Evolutionary conservation across 2,329 filamentous ascomycete genomes (phyloP), one percentile per base, ranked within the genome.

Genomic region (Xylaria sp.): DNA sequence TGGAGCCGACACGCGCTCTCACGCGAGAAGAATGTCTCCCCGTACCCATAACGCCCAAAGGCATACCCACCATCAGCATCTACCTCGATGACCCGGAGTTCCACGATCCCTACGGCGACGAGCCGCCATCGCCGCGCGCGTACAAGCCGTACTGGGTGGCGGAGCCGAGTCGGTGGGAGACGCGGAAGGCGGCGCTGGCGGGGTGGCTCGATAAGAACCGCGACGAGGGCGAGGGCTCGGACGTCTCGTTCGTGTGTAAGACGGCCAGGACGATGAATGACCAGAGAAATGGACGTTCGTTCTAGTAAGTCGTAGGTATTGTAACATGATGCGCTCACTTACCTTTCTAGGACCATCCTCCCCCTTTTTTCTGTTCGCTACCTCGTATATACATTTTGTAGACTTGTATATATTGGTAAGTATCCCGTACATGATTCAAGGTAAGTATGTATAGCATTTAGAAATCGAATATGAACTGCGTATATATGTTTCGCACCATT

Each of bases 171-270:
- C 52, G 42, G 0, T 37, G 49, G 50, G 50, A 58, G 3, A 7
- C 37, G 1, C 19, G n/a, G 4, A 58, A 52, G 19, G 35, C 56
- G 3, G 23, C 53, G 8, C 4, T 61, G 13, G 46, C 61, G 6
- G 35, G 30, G 30, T 52, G 54, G 37, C 30, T 60, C 35, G 54
- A 53, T 2, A 59, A 42, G 23, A 7, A 35, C 37, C 2, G 30
- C 2, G 42, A 10, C 2, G 2, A 16, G 5, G 57, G 62, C 19
- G 16, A 59, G 2, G 48, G 48, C 16, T 66, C 63, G 1, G 63
- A 67, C 19, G 13, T 59, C 2, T 66, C 64, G 2, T 67, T 67
- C 37, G 57, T 59, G 3, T 67, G 65, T 49, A 3, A 44, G 47
- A 59, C 54, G 18, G 52, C 58, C 9, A 58, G 35, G 23, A 35